phyloP scores from a whole-genome alignment of 805 yeast species.

The Yarrowia sp. region DNA sequence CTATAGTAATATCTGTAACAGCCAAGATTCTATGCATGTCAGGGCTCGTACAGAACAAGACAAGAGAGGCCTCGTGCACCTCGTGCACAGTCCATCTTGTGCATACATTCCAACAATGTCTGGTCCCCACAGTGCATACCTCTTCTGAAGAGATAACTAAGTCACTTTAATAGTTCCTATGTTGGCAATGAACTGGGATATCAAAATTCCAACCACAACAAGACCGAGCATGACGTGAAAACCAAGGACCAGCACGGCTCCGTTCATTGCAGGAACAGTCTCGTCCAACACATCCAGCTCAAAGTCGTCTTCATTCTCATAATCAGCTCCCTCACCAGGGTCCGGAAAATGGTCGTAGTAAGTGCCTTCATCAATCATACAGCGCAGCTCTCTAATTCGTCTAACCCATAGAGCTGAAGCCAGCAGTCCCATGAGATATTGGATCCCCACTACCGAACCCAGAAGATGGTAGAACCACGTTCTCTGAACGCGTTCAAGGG shows the following conservation, averaged over 20 bases:
- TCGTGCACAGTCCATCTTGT: too few species aligned
- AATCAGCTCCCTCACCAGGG: not conserved
- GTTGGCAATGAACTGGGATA: not conserved
- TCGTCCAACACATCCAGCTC: constrained; percentile 17
- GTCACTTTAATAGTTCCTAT: not conserved
- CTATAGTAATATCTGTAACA: not conserved
- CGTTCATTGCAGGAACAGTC: not conserved
- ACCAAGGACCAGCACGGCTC: not conserved
- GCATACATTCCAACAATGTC: too few species aligned
- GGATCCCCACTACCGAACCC: not conserved
- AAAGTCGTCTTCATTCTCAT: constrained; percentile 1
- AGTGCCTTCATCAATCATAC: constrained; percentile 8
- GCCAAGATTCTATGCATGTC: not conserved
- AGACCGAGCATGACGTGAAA: constrained; percentile 17
- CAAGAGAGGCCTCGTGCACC: too few species aligned
- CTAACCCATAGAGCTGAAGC: constrained; percentile 11
- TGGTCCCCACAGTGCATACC: too few species aligned
- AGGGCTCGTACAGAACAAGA: not conserved
- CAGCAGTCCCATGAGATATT: constrained; percentile 11
- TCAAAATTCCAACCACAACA: not conserved
- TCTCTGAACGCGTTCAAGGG: not conserved
- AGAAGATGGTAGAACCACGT: constrained; percentile 6
- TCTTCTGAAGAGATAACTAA: too few species aligned
- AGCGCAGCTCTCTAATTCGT: not conserved
- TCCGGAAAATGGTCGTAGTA: constrained; percentile 17